phyloP scores from a whole-genome alignment of 495 filamentous ascomycete species.

The Pseudevernia furfuracea region DNA sequence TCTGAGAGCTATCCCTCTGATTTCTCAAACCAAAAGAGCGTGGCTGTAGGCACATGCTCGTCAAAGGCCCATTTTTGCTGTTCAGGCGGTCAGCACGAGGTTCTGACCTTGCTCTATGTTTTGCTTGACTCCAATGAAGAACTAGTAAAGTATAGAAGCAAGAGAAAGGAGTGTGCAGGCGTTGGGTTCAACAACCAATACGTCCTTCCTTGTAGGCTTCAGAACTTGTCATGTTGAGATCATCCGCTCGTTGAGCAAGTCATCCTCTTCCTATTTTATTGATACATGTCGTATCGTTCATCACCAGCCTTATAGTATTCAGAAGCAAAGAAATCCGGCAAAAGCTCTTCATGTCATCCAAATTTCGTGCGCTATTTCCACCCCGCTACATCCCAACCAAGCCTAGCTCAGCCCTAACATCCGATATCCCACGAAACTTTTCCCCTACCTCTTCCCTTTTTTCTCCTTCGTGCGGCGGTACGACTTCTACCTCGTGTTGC shows the following conservation, averaged over 20 bases:
- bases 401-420: conserved; percentile 18
- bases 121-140: too few species aligned
- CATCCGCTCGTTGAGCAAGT: conserved; percentile 42
- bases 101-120: background rate
- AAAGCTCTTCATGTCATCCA: background rate
- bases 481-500: conserved; percentile 50
- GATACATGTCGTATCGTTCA: conserved; percentile 39
- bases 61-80: background rate
- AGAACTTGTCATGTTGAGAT: conserved; percentile 46
- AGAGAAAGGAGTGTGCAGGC: background rate
- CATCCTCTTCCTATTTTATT: conserved; percentile 60
- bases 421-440: conserved; percentile 26
- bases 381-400: background rate
- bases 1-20: background rate
- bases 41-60: background rate
- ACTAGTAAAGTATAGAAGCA: background rate
- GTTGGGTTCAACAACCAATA: background rate
- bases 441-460: conserved; percentile 27
- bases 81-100: background rate
- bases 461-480: conserved; percentile 56
- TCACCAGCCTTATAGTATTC: conserved; percentile 40
- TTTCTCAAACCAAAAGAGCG: background rate
- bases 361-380: background rate
- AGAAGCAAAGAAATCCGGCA: background rate
- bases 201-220: conserved; percentile 28